Conservation (phyloP, 2,329 filamentous ascomycete species). For the Mycocentrospora acerina region DNA sequence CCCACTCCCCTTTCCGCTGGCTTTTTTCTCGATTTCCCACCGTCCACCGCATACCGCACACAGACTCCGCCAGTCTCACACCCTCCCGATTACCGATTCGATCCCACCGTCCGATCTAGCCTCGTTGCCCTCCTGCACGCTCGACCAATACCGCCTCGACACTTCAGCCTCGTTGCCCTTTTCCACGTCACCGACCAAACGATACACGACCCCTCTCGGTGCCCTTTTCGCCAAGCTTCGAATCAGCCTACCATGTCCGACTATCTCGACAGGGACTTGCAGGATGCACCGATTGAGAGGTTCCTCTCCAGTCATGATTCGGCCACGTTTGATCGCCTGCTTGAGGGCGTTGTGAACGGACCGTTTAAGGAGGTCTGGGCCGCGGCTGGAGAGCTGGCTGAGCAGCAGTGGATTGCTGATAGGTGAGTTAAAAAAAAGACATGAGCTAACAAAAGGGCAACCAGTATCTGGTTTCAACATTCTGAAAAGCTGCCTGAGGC, state of each 20-base stretch:
- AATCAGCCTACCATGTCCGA: conserved; percentile 18
- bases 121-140: no score
- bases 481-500: not conserved
- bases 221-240: conserved; percentile 10
- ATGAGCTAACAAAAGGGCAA: conserved; percentile 22
- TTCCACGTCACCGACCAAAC: conserved; percentile 6
- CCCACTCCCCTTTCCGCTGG: not conserved
- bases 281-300: conserved; percentile 2
- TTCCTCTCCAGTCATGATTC: conserved; percentile 1
- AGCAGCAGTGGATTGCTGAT: conserved; percentile 8
- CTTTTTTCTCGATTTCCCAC: conserved; percentile 3
- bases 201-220: not conserved
- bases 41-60: not conserved
- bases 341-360: conserved; percentile 10
- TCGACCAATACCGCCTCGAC: no score
- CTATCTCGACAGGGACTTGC: conserved; percentile 11
- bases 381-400: conserved; percentile 2
- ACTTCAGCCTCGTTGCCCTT: conserved; percentile 1
- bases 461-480: no score
- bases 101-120: conserved; percentile 1
- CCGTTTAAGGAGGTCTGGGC: conserved; percentile 6
- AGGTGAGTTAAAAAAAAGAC: conserved; percentile 26
- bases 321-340: conserved; percentile 1
- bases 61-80: conserved; percentile 1
- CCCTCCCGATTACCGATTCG: conserved; percentile 5